phyloP scores from a whole-genome alignment of 805 yeast genomes.

The Ogataea degrootiae region DNA sequence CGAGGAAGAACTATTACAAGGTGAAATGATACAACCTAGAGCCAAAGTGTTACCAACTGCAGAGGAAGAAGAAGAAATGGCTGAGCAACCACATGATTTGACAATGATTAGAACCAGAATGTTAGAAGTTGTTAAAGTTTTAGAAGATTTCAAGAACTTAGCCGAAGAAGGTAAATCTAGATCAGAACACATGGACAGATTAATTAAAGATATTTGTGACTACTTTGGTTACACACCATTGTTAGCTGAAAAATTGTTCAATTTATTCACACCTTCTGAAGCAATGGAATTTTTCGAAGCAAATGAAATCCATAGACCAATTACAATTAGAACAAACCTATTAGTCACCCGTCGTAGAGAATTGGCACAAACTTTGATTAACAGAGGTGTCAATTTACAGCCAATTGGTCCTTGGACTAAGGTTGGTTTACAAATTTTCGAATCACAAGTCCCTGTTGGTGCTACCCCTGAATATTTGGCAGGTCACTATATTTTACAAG shows the following conservation, averaged over 20 bases:
- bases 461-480: slow-evolving; percentile 99
- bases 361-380: slow-evolving; percentile 88
- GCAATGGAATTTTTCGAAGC: slow-evolving; percentile 99
- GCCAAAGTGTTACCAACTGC: slow-evolving; percentile 72
- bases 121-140: slow-evolving; percentile 89
- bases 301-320: slow-evolving; percentile 93
- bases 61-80: slow-evolving; percentile 55
- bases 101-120: slow-evolving; percentile 86
- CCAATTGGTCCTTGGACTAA: slow-evolving; percentile 98
- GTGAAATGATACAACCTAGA: slow-evolving; percentile 59
- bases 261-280: slow-evolving; percentile 89
- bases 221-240: slow-evolving; percentile 92
- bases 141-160: slow-evolving; percentile 79
- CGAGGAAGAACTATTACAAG: slow-evolving; percentile 55
- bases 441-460: slow-evolving; percentile 99
- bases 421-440: slow-evolving; percentile 95
- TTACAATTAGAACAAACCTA: slow-evolving; percentile 97
- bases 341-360: slow-evolving; percentile 92
- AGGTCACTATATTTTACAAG: slow-evolving; percentile 96
- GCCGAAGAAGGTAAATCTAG: slow-evolving; percentile 87
- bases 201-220: slow-evolving; percentile 80
- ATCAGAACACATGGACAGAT: slow-evolving; percentile 72
- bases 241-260: slow-evolving; percentile 90
- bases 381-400: slow-evolving; percentile 94
- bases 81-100: slow-evolving; percentile 61